Percentiles rank a stretch among this genome's conserved stretches.
These are phyloP conservation scores for Ambrosia trifida DNA, from an alignment of 129 eudicot genomes.

Conservation along the genomic window DNA sequence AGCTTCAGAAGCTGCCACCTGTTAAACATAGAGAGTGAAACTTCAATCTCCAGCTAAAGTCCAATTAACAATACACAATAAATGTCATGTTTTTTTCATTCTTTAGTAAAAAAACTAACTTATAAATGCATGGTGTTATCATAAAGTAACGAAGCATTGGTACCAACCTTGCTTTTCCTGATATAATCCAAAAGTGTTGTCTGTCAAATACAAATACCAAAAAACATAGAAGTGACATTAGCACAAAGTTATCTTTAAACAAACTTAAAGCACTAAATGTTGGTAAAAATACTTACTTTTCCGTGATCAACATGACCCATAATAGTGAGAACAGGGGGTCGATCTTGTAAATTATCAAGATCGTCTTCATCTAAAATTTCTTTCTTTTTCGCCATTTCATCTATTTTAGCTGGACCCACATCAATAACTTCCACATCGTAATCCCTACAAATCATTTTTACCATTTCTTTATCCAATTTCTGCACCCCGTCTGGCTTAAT, in stretches of 20 bases:
- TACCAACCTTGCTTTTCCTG: conserved; percentile 85
- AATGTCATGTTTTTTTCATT: not conserved
- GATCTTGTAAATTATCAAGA: conserved; percentile 71
- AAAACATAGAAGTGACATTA: conserved; percentile 28
- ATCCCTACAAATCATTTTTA: conserved; percentile 86
- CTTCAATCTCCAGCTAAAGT: conserved; percentile 18
- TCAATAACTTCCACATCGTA: conserved; percentile 92
- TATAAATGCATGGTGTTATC: not conserved
- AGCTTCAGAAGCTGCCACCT: conserved; percentile 99
- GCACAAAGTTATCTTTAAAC: conserved; percentile 18
- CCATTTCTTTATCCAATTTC: conserved; percentile 75
- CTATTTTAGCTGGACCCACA: conserved; percentile 57
- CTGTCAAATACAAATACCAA: conserved; percentile 46
- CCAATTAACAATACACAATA: conserved; percentile 1
- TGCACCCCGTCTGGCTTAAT: conserved; percentile 85
- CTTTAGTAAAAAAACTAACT: conserved; percentile 4
- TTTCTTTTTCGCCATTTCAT: conserved; percentile 89
- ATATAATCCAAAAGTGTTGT: conserved; percentile 90
- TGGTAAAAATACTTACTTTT: conserved; percentile 51
- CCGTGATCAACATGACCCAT: conserved; percentile 99
- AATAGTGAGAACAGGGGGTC: conserved; percentile 94
- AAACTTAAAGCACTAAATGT: conserved; percentile 13
- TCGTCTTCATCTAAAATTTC: conserved; percentile 83
- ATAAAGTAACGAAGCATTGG: conserved; percentile 15
- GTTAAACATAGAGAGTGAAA: conserved; percentile 33